Conservation (phyloP, 2,329 filamentous ascomycete genomes). For the Aspergillus vadensis region DNA sequence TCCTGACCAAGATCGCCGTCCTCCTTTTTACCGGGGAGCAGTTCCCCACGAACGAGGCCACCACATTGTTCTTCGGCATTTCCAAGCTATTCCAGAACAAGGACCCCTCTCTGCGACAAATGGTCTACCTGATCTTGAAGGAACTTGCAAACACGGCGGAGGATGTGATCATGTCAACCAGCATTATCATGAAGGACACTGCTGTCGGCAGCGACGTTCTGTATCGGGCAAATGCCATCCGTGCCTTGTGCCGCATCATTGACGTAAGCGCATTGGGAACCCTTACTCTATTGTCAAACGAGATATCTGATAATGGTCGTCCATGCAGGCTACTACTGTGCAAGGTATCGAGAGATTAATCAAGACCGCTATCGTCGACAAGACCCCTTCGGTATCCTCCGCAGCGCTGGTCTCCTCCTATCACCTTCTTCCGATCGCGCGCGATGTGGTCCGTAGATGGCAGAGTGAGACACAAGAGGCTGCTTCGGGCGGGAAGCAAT, state of each 20-base stretch:
- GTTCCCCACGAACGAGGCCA: slow-evolving; percentile 96
- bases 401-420: slow-evolving; percentile 96
- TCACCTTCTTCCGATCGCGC: slow-evolving; percentile 92
- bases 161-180: slow-evolving; percentile 99
- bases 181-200: slow-evolving; percentile 99
- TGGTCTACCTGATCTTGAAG: slow-evolving; percentile 98
- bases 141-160: slow-evolving; percentile 93
- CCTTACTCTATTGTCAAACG: neutral
- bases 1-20: slow-evolving; percentile 94
- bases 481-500: slow-evolving; percentile 84
- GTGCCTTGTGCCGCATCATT: slow-evolving; percentile 93
- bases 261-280: slow-evolving; percentile 62
- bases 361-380: slow-evolving; percentile 99
- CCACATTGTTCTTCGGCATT: slow-evolving; percentile 96
- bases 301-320: slow-evolving; percentile 18
- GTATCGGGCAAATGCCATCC: slow-evolving; percentile 93
- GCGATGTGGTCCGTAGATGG: slow-evolving; percentile 94
- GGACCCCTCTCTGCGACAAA: slow-evolving; percentile 95
- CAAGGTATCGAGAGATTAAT: slow-evolving; percentile 97
- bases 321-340: slow-evolving; percentile 77
- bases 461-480: slow-evolving; percentile 98
- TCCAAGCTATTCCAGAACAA: slow-evolving; percentile 99
- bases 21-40: slow-evolving; percentile 95
- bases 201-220: slow-evolving; percentile 91
- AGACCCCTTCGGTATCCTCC: slow-evolving; percentile 95